Percentiles rank a stretch among this genome's conserved stretches.
Conservation (phyloP, 208 protist genomes). For the Crithidia expoeki region DNA sequence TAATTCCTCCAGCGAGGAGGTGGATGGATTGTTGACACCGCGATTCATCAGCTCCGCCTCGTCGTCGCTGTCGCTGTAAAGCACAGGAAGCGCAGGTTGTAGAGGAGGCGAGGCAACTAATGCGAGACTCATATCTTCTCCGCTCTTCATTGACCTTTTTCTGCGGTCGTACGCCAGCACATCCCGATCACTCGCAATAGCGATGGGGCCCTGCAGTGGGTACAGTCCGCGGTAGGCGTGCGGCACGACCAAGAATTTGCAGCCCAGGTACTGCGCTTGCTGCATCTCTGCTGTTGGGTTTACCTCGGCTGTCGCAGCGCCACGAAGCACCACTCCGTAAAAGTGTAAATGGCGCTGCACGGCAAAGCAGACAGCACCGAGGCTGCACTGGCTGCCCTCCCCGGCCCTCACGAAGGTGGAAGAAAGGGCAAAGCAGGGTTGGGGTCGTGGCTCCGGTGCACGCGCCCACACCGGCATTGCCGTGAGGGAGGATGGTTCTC, state of each 20-base stretch:
- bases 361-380: conserved; percentile 4
- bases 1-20: conserved; percentile 16
- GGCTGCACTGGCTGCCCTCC: conserved; percentile 16
- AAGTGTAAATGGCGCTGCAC: conserved; percentile 32
- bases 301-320: neutral
- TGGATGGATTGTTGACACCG: neutral
- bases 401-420: conserved; percentile 28
- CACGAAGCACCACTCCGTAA: conserved; percentile 38
- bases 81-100: neutral
- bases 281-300: conserved; percentile 25
- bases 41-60: neutral
- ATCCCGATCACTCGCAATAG: conserved; percentile 13
- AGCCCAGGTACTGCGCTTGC: conserved; percentile 43
- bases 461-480: neutral
- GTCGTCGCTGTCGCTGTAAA: conserved; percentile 5
- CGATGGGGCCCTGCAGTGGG: neutral
- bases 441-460: neutral
- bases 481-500: neutral
- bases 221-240: neutral
- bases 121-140: neutral
- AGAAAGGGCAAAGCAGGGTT: conserved; percentile 50
- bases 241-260: conserved; percentile 32
- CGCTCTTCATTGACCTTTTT: neutral
- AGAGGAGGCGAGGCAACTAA: neutral
- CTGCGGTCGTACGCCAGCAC: conserved; percentile 12